Evolutionary conservation across 2,329 filamentous ascomycete genomes (phyloP), one percentile per base, ranked within the genome.

Genomic region (Beauveria asiatica): DNA sequence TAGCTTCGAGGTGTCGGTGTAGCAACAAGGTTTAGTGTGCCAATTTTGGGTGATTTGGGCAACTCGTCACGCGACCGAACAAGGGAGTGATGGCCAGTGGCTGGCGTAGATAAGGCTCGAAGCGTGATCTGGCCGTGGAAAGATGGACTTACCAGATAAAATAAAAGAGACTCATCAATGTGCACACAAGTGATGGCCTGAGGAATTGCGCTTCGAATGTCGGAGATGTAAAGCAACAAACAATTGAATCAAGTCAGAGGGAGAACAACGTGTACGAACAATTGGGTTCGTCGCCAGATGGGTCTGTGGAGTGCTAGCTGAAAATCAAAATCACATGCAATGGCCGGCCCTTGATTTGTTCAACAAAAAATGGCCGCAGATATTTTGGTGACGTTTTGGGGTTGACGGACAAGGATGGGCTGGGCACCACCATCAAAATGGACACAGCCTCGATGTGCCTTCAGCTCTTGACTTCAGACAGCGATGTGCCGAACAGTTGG

Each of bases 241-340:
- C n/a, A 7, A 8, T 44, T 17, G n/a, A 37, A 27, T 19, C 1
- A 8, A 39, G 25, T 8, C 39, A 53, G 25, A 30, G 23, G n/a
- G 17, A 37, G n/a, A 44, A 45, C 19, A 37, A 33, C 19, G 8
- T 33, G 56, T 10, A 33, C 46, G n/a, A 30, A 46, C 25, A 37
- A 37, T 59, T 53, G 57, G 57, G 48, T 51, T 59, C 27, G 57
- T 52, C 48, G 48, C 19, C 3, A 11, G 48, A 59, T 52, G 57
- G 57, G 57, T 37, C 48, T 52, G 57, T 59, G 57, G 57, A 53
- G 57, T 46, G 57, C 19, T 52, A 39, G 57, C 57, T 59, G 46
- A 58, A 49, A 50, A 58, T 58, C 56, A 58, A 49, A 50, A 58
- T 58, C 56, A 58, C 56, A 58, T 58, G 56, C 56, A 58, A 57